Conservation (phyloP, 208 protist genomes). For the Angomonas deanei region DNA sequence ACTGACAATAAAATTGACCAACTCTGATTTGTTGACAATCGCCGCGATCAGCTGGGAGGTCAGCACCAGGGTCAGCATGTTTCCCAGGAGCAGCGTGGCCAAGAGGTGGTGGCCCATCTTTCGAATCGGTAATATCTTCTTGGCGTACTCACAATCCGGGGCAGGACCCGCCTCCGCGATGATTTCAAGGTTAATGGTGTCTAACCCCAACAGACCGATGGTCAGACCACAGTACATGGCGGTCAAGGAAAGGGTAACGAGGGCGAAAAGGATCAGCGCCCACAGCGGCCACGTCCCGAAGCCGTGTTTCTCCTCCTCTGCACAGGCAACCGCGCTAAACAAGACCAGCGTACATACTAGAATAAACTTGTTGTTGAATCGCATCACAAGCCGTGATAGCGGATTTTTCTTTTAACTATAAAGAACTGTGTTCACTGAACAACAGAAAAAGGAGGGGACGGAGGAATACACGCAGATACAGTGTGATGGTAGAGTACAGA, state of each 20-base stretch:
- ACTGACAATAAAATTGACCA: conserved; percentile 68
- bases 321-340: neutral
- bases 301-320: conserved; percentile 18
- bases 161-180: conserved; percentile 61
- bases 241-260: conserved; percentile 40
- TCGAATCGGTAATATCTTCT: conserved; percentile 62
- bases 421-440: neutral
- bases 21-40: conserved; percentile 42
- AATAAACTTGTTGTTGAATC: neutral
- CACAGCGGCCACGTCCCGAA: conserved; percentile 43
- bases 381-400: neutral
- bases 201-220: conserved; percentile 76
- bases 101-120: conserved; percentile 69
- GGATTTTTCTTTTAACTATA: neutral
- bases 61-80: conserved; percentile 76
- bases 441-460: neutral
- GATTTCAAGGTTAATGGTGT: conserved; percentile 71
- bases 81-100: conserved; percentile 65
- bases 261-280: conserved; percentile 33
- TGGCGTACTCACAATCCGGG: conserved; percentile 64
- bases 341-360: neutral
- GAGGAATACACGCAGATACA: neutral
- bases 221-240: conserved; percentile 83
- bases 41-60: conserved; percentile 78
- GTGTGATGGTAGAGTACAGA: neutral